Base-by-base conservation (phyloP, 176 grass and related monocot genomes). In the Ensete glaucum region DNA sequence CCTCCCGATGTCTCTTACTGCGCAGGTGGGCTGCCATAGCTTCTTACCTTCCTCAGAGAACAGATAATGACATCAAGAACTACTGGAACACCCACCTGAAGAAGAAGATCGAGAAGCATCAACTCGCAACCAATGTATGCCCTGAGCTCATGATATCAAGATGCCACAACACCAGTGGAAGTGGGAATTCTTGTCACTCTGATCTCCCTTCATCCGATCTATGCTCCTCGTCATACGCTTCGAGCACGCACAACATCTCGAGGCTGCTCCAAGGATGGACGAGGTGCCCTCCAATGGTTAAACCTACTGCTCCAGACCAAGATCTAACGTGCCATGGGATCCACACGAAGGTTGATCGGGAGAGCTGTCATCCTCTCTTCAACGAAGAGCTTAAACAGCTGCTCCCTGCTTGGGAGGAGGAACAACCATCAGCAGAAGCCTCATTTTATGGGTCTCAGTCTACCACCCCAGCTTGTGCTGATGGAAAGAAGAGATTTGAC, bases 211-310 rank as follows among this genome's bases (percentile, higher is more conserved):
- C 24, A 7, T 26, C 52, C 1, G 26, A 55, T n/a, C 10, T 17
- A 19, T 29, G 53, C 72, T 55, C 51, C 51, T 74, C 72, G 5
- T 51, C 67, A 6, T 74, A 74, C 29, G 72, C 72, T 29, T 74
- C 72, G 19, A 74, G 53, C 72, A 56, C 53, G 19, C 53, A 74
- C 3, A 74, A 74, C 72, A 74, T 74, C 72, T 74, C 72, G 8
- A 56, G 53, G 53, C 72, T 74, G 6, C 72, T 74, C 11, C 11
- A 56, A 57, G 53, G 72, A 7, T 74, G 72, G 72, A 56, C 53
- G 12, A 26, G 15, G 53, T 56, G 53, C 12, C 34, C 25, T 9
- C 51, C 10, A 25, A 74, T 17, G 52, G 53, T 13, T 1, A 11
- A 53, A 13, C 50, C 49, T 60, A n/a, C 57, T 6, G 11, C 50